phyloP scores from a whole-genome alignment of 2,329 filamentous ascomycete species.

The Xylaria sp. region DNA sequence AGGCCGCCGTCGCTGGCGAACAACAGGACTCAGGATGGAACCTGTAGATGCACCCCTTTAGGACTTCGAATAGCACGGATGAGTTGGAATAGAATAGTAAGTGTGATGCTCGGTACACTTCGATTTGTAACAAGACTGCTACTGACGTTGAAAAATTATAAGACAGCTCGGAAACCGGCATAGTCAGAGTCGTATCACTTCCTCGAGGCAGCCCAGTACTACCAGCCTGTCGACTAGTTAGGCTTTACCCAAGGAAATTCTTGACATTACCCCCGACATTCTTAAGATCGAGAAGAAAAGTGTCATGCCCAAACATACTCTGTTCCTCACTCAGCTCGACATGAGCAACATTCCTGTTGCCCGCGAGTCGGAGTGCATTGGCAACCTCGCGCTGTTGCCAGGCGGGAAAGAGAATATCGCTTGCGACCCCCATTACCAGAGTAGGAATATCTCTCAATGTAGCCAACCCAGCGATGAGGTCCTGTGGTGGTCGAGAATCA shows the following conservation, averaged over 20 bases:
- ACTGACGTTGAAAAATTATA: neutral
- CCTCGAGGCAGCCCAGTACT: neutral
- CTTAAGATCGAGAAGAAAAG: slow-evolving; percentile 91
- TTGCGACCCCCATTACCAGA: slow-evolving; percentile 92
- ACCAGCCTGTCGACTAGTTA: slow-evolving; percentile 1
- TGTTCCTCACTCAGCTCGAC: slow-evolving; percentile 93
- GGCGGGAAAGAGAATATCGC: slow-evolving; percentile 95
- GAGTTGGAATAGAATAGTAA: neutral
- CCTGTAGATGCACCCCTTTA: neutral
- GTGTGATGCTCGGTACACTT: neutral
- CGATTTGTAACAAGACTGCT: too few species aligned
- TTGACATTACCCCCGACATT: slow-evolving; percentile 88
- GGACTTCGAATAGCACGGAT: neutral
- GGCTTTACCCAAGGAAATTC: slow-evolving; percentile 74
- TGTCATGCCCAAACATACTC: slow-evolving; percentile 96
- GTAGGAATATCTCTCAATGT: slow-evolving; percentile 80
- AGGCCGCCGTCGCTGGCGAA: neutral
- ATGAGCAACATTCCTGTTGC: slow-evolving; percentile 85
- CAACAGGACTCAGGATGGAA: neutral
- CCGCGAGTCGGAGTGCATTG: slow-evolving; percentile 78
- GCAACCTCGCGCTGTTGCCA: slow-evolving; percentile 98
- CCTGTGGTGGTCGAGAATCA: slow-evolving; percentile 72
- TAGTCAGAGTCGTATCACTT: neutral
- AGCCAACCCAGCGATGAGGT: slow-evolving; percentile 81
- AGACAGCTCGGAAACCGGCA: neutral